Conservation (phyloP, 129 eudicot species). For the Helichrysum umbraculigerum region DNA sequence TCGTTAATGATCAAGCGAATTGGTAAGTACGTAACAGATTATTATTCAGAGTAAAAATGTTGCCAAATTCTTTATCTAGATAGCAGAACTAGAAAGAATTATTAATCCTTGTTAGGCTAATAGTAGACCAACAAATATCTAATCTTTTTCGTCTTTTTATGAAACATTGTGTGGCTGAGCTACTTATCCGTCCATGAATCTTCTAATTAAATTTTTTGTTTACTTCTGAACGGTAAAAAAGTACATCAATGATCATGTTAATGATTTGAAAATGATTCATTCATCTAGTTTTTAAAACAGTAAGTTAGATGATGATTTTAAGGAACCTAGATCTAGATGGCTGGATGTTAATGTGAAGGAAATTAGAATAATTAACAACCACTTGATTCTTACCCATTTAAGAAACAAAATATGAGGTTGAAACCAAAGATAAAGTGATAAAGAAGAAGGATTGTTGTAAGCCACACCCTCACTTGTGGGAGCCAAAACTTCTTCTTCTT, state of each 20-base stretch:
- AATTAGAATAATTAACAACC: constrained; percentile 1
- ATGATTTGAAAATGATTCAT: no score
- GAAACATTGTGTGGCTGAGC: neutral
- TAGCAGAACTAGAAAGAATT: no score
- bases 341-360: neutral
- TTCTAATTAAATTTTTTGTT: neutral
- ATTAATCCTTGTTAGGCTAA: no score
- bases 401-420: constrained; percentile 41
- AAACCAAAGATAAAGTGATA: constrained; percentile 61
- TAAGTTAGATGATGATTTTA: neutral
- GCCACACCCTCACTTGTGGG: constrained; percentile 54
- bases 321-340: neutral
- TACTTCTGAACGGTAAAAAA: neutral
- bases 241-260: neutral
- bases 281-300: neutral
- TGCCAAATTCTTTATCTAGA: no score
- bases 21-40: no score
- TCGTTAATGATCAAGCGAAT: no score
- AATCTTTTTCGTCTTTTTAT: neutral
- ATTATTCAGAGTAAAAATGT: no score
- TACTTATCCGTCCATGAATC: neutral
- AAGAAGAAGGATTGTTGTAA: constrained; percentile 30
- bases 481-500: constrained; percentile 21
- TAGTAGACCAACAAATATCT: no score
- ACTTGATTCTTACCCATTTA: constrained; percentile 31